Percentiles rank a stretch among this genome's conserved stretches.
Conservation (phyloP, 1,284 basidiomycete genomes). For the Heterobasidion parviporum region DNA sequence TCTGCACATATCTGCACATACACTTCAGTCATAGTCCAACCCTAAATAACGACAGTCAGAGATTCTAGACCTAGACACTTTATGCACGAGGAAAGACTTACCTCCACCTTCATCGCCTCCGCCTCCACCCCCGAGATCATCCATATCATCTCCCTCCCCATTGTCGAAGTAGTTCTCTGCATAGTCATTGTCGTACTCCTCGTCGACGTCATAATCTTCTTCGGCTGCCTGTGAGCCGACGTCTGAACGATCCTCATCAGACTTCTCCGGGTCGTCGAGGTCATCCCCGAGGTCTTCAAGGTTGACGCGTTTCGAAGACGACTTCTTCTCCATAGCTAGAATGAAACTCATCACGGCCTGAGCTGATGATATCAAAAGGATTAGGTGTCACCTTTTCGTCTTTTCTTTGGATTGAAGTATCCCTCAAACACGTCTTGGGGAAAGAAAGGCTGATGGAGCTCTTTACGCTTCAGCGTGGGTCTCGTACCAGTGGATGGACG, state of each 20-base stretch:
- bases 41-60: conserved; percentile 11
- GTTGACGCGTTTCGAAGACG: conserved; percentile 37
- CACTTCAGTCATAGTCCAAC: conserved; percentile 20
- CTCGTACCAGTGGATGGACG: conserved; percentile 49
- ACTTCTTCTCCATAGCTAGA: conserved; percentile 25
- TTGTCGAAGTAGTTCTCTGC: conserved; percentile 84
- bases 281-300: conserved; percentile 61
- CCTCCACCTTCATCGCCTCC: conserved; percentile 56
- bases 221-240: conserved; percentile 50
- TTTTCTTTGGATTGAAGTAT: conserved; percentile 69
- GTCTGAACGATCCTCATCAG: conserved; percentile 56
- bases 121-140: conserved; percentile 62
- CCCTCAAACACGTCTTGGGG: conserved; percentile 67
- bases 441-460: conserved; percentile 68
- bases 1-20: neutral
- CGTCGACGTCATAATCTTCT: conserved; percentile 76
- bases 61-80: neutral
- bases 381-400: conserved; percentile 39
- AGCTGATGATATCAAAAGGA: neutral
- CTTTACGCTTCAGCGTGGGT: conserved; percentile 57
- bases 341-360: neutral
- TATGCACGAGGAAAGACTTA: neutral
- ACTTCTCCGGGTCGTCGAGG: conserved; percentile 61
- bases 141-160: conserved; percentile 69
- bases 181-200: conserved; percentile 81